phyloP scores from a whole-genome alignment of 495 filamentous ascomycete genomes.

The Aspergillus haitiensis region DNA sequence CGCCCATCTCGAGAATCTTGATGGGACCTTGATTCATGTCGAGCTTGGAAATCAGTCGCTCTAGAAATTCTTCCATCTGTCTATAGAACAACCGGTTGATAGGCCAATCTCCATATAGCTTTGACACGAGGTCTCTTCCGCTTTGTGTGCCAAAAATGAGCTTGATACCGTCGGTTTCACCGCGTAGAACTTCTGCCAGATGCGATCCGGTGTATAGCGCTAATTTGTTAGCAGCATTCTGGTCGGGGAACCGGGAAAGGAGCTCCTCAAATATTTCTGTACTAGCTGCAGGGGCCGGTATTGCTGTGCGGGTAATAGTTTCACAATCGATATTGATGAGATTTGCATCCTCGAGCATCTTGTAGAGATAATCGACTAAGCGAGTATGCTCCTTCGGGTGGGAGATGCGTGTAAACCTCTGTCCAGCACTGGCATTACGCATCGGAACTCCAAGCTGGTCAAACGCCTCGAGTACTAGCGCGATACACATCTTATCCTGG shows the following conservation, averaged over 20 bases:
- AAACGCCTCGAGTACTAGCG: conserved; percentile 2
- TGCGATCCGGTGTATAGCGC: conserved; percentile 38
- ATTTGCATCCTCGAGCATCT: conserved; percentile 26
- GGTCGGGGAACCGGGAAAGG: conserved; percentile 34
- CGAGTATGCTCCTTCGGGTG: conserved; percentile 2
- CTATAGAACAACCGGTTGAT: conserved; percentile 35
- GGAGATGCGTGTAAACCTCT: background rate
- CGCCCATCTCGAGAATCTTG: conserved; percentile 46
- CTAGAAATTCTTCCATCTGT: conserved; percentile 44
- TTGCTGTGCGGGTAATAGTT: conserved; percentile 38
- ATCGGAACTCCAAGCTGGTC: background rate
- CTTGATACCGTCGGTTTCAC: conserved; percentile 42
- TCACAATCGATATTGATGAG: conserved; percentile 36
- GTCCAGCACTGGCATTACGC: background rate
- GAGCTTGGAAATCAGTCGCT: conserved; percentile 27
- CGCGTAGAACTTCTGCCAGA: conserved; percentile 42
- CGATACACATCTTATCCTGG: background rate
- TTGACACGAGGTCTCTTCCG: conserved; percentile 44
- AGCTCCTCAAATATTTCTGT: conserved; percentile 38
- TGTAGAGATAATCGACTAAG: conserved; percentile 23
- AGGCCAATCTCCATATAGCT: conserved; percentile 41
- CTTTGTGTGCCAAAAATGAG: conserved; percentile 46
- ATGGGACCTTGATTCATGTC: conserved; percentile 19
- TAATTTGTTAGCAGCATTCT: conserved; percentile 35
- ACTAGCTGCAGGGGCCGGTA: conserved; percentile 32